Conservation (phyloP, 768 basidiomycete genomes). For the Agrocybe praecox region DNA sequence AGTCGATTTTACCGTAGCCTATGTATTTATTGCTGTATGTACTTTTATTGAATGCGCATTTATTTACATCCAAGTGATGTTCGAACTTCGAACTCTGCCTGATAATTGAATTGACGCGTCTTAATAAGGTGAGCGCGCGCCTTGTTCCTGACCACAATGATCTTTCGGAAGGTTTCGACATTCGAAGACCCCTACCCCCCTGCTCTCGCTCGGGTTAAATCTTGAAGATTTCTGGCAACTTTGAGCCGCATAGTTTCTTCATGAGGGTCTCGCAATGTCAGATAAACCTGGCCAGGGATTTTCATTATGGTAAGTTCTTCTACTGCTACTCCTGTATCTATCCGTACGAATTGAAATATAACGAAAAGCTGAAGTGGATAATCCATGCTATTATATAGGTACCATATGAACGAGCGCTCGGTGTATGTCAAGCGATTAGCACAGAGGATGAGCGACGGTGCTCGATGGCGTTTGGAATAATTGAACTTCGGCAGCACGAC, state of each 20-base stretch:
- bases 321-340: constrained; percentile 6
- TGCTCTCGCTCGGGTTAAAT: too few relatives aligned
- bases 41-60: neutral
- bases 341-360: constrained; percentile 7
- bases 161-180: too few relatives aligned
- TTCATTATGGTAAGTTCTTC: constrained; percentile 12
- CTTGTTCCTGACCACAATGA: neutral
- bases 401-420: neutral
- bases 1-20: neutral
- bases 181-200: too few relatives aligned
- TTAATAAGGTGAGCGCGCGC: neutral
- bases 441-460: constrained; percentile 31
- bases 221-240: too few relatives aligned
- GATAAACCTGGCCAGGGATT: constrained; percentile 7
- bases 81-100: too few relatives aligned
- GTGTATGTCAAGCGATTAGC: constrained; percentile 6
- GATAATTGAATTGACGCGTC: neutral
- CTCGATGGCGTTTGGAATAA: constrained; percentile 35
- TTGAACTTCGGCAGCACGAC: constrained; percentile 33
- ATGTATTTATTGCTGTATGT: neutral
- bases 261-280: neutral
- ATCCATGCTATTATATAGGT: neutral
- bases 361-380: constrained; percentile 2
- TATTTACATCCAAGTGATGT: too few relatives aligned
- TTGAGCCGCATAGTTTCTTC: too few relatives aligned